Evolutionary conservation across 345 rosid species (phyloP), one percentile per base, ranked within the genome.

Genomic region (Syzygium aqueum): DNA sequence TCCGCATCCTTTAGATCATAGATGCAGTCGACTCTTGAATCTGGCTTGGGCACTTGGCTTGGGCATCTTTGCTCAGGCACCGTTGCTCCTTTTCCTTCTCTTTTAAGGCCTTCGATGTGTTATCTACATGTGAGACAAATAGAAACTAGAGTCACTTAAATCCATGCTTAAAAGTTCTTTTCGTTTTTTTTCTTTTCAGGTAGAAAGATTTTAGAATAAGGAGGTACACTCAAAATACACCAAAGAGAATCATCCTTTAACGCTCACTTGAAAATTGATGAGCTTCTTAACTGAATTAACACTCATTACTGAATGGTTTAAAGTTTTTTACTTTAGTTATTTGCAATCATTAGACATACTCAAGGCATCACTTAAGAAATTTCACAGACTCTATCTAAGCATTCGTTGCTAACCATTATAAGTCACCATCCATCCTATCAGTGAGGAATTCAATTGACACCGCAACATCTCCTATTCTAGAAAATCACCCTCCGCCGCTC

Each of bases 1-100:
- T 33, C 99, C 97, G 86, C 99, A 97, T 46, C 96, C 97, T 37
- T 95, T 98, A 86, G 17, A 53, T 16, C 56, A 17, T 89, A 96
- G 91, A 98, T 95, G 91, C 99, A 97, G 8, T 96, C 23, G 98
- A 97, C 90, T 97, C 99, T 37, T 37, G 98, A 98, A 83, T 95
- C 96, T 59, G 95, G 95, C 88, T 96, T 96, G 1, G 94, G 93
- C 50, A 90, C 92, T 90, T 93, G 15, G 94, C 90, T 95, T 33
- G 37, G 37, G 37, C 37, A 33, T 33, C 37, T 33, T 33, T 33
- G 37, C 90, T 95, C 96, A n/a, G n/a, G n/a, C n/a, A n/a, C n/a
- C n/a, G n/a, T 93, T 17, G 94, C 90, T 95, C 96, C 85, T 93
- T 95, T 77, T 90, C 95, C 85, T 91, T 94, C 85, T 95, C 99